These are phyloP conservation scores for Primulina eburnea DNA, from an alignment of 257 asterid species.

Conservation along the genomic window DNA sequence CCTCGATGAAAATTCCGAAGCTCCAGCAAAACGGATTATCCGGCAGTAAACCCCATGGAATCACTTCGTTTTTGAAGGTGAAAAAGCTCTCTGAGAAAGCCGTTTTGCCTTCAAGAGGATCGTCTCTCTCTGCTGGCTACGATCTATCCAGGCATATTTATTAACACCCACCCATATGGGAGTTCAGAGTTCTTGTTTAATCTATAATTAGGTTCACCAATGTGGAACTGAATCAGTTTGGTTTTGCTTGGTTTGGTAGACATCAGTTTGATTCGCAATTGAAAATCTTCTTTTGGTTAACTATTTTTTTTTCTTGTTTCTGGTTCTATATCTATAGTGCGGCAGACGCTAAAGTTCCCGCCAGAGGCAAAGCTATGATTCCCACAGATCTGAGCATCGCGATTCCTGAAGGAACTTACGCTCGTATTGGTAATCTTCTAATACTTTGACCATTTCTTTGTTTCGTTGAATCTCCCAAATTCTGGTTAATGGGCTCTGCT, in stretches of 20 bases:
- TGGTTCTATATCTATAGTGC: slow-evolving; percentile 37
- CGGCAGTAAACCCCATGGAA: slow-evolving; percentile 4
- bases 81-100: slow-evolving; percentile 58
- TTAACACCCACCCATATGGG: neutral
- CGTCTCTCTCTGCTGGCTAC: slow-evolving; percentile 56
- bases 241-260: too few species aligned
- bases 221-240: too few species aligned
- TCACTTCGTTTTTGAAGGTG: slow-evolving; percentile 39
- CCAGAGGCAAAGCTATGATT: slow-evolving; percentile 72
- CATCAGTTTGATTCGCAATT: too few species aligned
- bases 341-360: slow-evolving; percentile 58
- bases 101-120: slow-evolving; percentile 49
- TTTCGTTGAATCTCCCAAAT: slow-evolving; percentile 36
- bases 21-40: slow-evolving; percentile 17
- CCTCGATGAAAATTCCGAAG: slow-evolving; percentile 32
- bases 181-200: too few species aligned
- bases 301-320: neutral
- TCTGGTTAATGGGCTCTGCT: slow-evolving; percentile 44
- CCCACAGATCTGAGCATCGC: slow-evolving; percentile 87
- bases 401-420: slow-evolving; percentile 78
- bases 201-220: too few species aligned
- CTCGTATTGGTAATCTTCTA: slow-evolving; percentile 57
- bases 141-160: slow-evolving; percentile 47
- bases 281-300: neutral
- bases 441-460: slow-evolving; percentile 31